Percentiles rank a stretch among this genome's conserved stretches.
Evolutionary conservation across 345 rosid genomes (phyloP).

Genomic region (Atalantia buxifolia): DNA sequence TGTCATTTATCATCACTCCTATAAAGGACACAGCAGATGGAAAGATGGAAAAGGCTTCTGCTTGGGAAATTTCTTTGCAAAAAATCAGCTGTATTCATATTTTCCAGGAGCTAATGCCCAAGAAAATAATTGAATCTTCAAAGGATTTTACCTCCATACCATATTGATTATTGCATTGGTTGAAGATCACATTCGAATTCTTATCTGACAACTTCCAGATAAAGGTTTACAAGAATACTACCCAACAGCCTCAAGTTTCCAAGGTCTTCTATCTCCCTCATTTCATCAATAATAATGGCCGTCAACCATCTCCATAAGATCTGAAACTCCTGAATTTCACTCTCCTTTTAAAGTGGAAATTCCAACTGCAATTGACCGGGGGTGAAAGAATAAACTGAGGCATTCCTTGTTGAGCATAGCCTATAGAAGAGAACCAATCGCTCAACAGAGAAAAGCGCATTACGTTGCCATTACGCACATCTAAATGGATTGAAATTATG

Average conservation of each 20-base stretch:
- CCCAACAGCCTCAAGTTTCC: neutral
- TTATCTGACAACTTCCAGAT: neutral
- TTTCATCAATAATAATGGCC: neutral
- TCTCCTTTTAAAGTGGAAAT: neutral
- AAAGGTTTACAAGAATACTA: neutral
- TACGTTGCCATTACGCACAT: neutral
- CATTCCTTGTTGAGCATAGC: neutral
- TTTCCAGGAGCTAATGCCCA: neutral
- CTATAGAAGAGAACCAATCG: neutral
- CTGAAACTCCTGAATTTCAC: neutral
- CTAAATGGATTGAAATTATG: neutral
- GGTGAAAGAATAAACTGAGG: neutral
- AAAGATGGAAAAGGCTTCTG: neutral
- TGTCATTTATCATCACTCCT: neutral
- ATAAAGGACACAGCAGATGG: neutral
- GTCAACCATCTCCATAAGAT: neutral
- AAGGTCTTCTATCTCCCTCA: neutral
- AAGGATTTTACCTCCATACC: neutral
- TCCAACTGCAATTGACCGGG: neutral
- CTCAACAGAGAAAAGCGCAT: neutral
- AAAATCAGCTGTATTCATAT: neutral
- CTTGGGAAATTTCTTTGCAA: neutral
- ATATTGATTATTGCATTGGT: neutral
- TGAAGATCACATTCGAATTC: neutral
- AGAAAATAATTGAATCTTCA: neutral